Evolutionary conservation across 106 monocot genomes (phyloP).

Genomic region (Phalaenopsis equestris): DNA sequence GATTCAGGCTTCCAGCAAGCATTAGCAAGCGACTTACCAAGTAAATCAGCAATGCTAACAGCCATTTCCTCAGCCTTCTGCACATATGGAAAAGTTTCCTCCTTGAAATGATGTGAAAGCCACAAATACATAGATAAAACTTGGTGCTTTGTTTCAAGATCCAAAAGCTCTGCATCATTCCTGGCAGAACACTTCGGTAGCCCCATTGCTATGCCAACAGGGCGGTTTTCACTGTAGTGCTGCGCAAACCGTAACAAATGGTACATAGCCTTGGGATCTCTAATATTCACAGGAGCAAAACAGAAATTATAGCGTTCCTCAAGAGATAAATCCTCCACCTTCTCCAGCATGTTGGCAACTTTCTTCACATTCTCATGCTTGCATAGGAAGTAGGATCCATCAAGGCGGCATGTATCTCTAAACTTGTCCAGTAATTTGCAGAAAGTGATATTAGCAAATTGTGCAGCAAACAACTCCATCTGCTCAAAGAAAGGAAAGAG

Average conservation of each 20-base stretch:
- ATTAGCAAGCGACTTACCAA: slow-evolving; percentile 68
- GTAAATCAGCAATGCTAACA: slow-evolving; percentile 64
- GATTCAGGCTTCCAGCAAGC: slow-evolving; percentile 84
- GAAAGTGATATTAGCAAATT: slow-evolving; percentile 47
- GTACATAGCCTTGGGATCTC: slow-evolving; percentile 96
- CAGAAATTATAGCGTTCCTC: slow-evolving; percentile 88
- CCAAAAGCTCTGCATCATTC: slow-evolving; percentile 83
- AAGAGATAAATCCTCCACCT: slow-evolving; percentile 62
- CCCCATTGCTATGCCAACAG: slow-evolving; percentile 76
- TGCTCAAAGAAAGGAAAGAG: slow-evolving; percentile 95
- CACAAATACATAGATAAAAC: slow-evolving; percentile 92
- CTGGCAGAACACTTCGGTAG: slow-evolving; percentile 71
- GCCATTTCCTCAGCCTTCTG: slow-evolving; percentile 79
- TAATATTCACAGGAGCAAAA: slow-evolving; percentile 87
- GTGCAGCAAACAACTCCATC: slow-evolving; percentile 78
- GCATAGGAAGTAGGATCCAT: slow-evolving; percentile 71
- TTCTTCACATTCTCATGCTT: slow-evolving; percentile 67
- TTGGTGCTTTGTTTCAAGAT: slow-evolving; percentile 97
- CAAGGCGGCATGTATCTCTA: slow-evolving; percentile 67
- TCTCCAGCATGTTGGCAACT: slow-evolving; percentile 92
- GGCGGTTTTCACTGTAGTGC: slow-evolving; percentile 60
- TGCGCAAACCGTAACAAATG: slow-evolving; percentile 79
- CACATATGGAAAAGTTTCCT: slow-evolving; percentile 72
- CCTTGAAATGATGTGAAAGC: slow-evolving; percentile 81
- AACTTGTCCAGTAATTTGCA: slow-evolving; percentile 61